These are phyloP conservation scores for Forsythia viridissima DNA, from an alignment of 257 asterid genomes.

Conservation along the genomic window DNA sequence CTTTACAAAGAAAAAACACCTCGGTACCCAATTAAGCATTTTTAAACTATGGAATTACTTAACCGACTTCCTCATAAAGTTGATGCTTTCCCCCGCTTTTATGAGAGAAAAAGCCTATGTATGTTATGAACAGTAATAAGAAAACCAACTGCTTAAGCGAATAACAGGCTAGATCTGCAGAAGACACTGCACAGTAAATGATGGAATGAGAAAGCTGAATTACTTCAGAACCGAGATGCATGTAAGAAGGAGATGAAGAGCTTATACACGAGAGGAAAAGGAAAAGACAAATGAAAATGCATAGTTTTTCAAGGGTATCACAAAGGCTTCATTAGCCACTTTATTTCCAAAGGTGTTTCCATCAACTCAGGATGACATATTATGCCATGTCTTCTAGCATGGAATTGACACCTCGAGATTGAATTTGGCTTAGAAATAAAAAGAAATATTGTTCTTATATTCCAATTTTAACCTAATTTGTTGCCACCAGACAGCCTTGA, in stretches of 20 bases:
- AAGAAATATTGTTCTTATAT: neutral
- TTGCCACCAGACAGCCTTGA: neutral
- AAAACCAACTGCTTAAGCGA: neutral
- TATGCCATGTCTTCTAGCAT: neutral
- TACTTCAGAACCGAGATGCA: neutral
- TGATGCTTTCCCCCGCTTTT: neutral
- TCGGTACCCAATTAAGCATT: no score
- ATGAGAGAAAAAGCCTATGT: neutral
- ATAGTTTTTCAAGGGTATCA: neutral
- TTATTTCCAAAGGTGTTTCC: neutral
- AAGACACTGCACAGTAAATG: neutral
- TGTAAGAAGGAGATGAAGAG: neutral
- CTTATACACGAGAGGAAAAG: neutral
- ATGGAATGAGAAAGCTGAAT: neutral
- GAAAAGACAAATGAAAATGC: neutral
- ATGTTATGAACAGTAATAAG: neutral
- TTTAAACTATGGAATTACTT: neutral
- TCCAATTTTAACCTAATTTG: neutral
- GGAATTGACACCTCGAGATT: neutral
- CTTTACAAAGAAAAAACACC: no score
- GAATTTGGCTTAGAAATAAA: neutral
- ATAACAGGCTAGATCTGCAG: neutral
- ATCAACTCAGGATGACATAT: neutral
- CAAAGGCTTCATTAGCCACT: neutral
- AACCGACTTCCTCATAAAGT: constrained; percentile 6